Percentiles rank a stretch among this genome's conserved stretches.
Evolutionary conservation across 2,329 filamentous ascomycete genomes (phyloP).

Genomic region (Trichophyton rubrum): DNA sequence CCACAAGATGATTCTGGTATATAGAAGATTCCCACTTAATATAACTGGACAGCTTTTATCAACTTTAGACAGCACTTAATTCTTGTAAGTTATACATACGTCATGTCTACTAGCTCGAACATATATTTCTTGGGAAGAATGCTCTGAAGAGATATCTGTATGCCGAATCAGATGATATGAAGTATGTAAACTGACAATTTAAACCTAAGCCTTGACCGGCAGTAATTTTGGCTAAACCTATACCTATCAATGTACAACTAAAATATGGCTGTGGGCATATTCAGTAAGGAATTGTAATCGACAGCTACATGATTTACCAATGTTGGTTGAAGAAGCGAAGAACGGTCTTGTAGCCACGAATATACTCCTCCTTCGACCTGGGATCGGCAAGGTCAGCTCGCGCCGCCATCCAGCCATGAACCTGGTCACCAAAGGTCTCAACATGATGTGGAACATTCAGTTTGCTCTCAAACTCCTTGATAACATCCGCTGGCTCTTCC

Average conservation of each 20-base stretch:
- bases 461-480: not conserved
- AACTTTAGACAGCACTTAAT: not conserved
- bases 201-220: too few species aligned
- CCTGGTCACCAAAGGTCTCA: not conserved
- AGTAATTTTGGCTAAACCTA: too few species aligned
- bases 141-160: too few species aligned
- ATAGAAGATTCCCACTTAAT: not conserved
- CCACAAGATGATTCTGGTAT: not conserved
- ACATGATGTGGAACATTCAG: not conserved
- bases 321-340: not conserved
- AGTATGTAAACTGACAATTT: too few species aligned
- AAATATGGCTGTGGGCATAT: too few species aligned
- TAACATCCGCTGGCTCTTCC: not conserved
- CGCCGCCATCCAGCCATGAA: not conserved
- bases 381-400: not conserved
- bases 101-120: too few species aligned
- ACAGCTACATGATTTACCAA: not conserved
- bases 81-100: too few species aligned
- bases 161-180: too few species aligned
- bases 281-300: not conserved
- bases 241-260: too few species aligned
- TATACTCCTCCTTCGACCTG: not conserved
- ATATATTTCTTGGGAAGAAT: too few species aligned
- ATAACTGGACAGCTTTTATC: not conserved
- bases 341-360: not conserved